Evolutionary conservation across 306 rosid species (phyloP).

Genomic region (Cucumis melo): DNA sequence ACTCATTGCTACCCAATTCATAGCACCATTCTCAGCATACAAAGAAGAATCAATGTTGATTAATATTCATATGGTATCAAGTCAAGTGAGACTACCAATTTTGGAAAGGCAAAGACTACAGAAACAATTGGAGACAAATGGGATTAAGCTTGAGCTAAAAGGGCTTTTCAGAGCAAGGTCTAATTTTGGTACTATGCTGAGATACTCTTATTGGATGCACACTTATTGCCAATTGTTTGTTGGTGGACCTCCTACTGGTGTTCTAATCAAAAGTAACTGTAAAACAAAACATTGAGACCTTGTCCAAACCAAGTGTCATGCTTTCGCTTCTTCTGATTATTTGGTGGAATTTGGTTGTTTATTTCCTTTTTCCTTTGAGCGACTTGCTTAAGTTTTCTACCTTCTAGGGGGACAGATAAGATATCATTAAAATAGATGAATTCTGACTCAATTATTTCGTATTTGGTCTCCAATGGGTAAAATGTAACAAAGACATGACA

Average conservation of each 20-base stretch:
- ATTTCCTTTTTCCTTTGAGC: background rate
- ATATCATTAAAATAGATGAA: background rate
- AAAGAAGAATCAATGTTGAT: constrained; percentile 37
- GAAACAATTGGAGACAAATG: constrained; percentile 52
- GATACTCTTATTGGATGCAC: constrained; percentile 58
- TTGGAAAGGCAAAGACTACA: constrained; percentile 32
- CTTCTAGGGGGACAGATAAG: background rate
- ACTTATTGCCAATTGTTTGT: constrained; percentile 39
- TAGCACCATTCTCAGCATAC: constrained; percentile 61
- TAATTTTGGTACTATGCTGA: constrained; percentile 46
- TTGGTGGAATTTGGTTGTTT: background rate
- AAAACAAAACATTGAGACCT: constrained; percentile 39
- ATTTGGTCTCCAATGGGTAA: background rate
- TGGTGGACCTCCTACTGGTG: constrained; percentile 64
- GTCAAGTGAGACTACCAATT: constrained; percentile 60
- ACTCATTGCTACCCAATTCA: constrained; percentile 46
- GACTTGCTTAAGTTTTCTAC: background rate
- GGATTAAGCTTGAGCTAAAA: constrained; percentile 34
- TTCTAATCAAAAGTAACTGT: constrained; percentile 41
- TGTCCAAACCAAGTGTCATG: background rate
- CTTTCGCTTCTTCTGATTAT: background rate
- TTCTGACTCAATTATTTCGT: background rate
- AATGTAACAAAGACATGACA: background rate
- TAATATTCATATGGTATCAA: constrained; percentile 43
- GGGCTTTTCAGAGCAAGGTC: constrained; percentile 61